Base-by-base conservation (phyloP, 2,329 filamentous ascomycete species). In the Fusarium sp. region DNA sequence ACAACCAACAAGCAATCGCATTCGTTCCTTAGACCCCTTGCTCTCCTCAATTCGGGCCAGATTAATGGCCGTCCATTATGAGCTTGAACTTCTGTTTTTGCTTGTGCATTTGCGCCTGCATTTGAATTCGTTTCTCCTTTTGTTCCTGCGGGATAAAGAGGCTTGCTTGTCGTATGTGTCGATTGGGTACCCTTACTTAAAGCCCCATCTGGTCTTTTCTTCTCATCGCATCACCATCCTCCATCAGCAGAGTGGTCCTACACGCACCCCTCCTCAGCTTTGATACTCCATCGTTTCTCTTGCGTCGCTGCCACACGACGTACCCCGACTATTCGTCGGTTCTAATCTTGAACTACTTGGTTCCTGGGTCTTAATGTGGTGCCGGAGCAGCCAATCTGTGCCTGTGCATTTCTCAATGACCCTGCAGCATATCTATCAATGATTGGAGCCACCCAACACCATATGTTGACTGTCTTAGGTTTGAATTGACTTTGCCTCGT, bases 161-260 rank as follows among this genome's bases (percentile, higher is more conserved):
- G 75, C 75, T 78, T 76, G 69, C 60, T 65, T 69, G 69, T 65
- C 69, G 69, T 74, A 77, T 79, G 75, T 77, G 73, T 80, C 77
- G 75, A 81, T 81, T 81, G 80, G 80, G 80, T 81, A 82, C 77
- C 79, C 78, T 69, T 81, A 81, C 79, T 76, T 80, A 66, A 74
- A 75, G 77, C 75, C 77, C 79, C 78, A 81, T 81, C 77, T 67
- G 66, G 71, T 64, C 63, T 70, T 69, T 53, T 61, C 55, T 73
- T 62, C 67, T 55, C 71, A 75, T 67, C 71, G 70, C 74, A 76
- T 77, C 76, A 75, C 72, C 75, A 69, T 75, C 61, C 69, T 60
- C 63, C 57, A 57, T 55, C 60, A 63, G 54, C 30, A 64, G 38
- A 64, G 20, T 35, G 46, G 40, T 40, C 55, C 49, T 61, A 64